phyloP scores from a whole-genome alignment of 2,329 filamentous ascomycete species.

The Exophiala bonariae region DNA sequence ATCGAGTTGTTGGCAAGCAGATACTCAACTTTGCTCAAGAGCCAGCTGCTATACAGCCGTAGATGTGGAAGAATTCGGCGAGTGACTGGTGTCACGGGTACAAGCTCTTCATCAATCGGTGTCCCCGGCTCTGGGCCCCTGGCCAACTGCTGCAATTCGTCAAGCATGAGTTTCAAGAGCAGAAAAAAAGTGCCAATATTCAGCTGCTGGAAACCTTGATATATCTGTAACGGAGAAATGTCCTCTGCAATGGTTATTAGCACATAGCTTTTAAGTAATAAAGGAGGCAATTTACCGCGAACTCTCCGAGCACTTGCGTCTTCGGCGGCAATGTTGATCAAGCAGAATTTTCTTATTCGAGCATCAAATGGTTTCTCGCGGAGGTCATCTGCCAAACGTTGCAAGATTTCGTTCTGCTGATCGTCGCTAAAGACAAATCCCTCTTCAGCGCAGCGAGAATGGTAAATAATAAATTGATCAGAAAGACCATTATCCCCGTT shows the following conservation, averaged over 20 bases:
- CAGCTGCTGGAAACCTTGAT: slow-evolving; percentile 69
- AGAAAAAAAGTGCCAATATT: slow-evolving; percentile 50
- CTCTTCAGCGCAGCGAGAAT: slow-evolving; percentile 12
- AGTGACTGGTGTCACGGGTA: slow-evolving; percentile 56
- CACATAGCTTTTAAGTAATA: neutral
- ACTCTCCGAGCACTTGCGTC: slow-evolving; percentile 30
- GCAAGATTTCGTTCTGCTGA: slow-evolving; percentile 80
- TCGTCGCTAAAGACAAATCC: slow-evolving; percentile 60
- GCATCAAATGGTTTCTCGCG: slow-evolving; percentile 66
- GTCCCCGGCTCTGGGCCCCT: slow-evolving; percentile 41
- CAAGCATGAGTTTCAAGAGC: slow-evolving; percentile 18
- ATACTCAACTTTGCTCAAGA: slow-evolving; percentile 49
- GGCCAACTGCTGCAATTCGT: slow-evolving; percentile 12
- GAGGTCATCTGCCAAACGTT: slow-evolving; percentile 71
- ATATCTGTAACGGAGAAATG: slow-evolving; percentile 71
- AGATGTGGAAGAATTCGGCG: slow-evolving; percentile 63
- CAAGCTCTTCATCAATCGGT: neutral
- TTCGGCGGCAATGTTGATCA: slow-evolving; percentile 80
- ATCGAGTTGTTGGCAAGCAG: slow-evolving; percentile 51
- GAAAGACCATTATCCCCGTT: slow-evolving; percentile 37
- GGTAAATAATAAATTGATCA: slow-evolving; percentile 29
- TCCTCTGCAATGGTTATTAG: slow-evolving; percentile 39
- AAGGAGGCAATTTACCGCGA: slow-evolving; percentile 4
- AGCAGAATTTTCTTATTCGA: slow-evolving; percentile 72
- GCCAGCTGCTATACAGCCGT: slow-evolving; percentile 69